phyloP scores from a whole-genome alignment of 1,139 yeast genomes.

The Yamadazyma songkhlaensis region DNA sequence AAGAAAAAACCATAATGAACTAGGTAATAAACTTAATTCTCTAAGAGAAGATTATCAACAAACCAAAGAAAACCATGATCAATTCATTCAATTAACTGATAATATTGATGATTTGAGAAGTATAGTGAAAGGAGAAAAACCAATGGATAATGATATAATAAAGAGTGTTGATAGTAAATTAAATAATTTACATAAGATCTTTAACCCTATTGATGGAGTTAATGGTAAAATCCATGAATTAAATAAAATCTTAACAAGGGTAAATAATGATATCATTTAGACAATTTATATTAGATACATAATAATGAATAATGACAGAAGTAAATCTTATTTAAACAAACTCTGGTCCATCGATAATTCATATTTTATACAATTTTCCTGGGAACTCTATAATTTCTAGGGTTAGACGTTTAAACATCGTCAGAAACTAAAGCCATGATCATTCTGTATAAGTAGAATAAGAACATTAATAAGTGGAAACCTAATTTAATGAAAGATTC shows the following conservation, averaged over 20 bases:
- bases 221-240: slow-evolving; percentile 29
- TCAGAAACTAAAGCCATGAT: slow-evolving; percentile 89
- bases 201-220: slow-evolving; percentile 42
- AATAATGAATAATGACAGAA: slow-evolving; percentile 7
- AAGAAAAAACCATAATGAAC: slow-evolving; percentile 33
- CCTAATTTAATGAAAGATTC: slow-evolving; percentile 90
- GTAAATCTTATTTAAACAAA: background rate
- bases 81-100: slow-evolving; percentile 17
- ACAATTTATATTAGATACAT: slow-evolving; percentile 6
- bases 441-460: slow-evolving; percentile 95
- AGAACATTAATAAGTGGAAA: slow-evolving; percentile 87
- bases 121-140: slow-evolving; percentile 3
- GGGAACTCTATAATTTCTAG: background rate
- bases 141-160: slow-evolving; percentile 6
- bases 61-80: slow-evolving; percentile 22
- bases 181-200: slow-evolving; percentile 20
- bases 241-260: slow-evolving; percentile 19
- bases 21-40: slow-evolving; percentile 39
- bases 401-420: slow-evolving; percentile 23
- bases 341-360: background rate
- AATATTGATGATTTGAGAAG: slow-evolving; percentile 9
- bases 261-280: slow-evolving; percentile 5
- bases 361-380: background rate
- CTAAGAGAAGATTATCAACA: slow-evolving; percentile 30
- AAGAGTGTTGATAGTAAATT: slow-evolving; percentile 14